Percentiles rank a stretch among this genome's conserved stretches.
Conservation (phyloP, 768 basidiomycete species). For the Lanmaoa pseudosensibilis region DNA sequence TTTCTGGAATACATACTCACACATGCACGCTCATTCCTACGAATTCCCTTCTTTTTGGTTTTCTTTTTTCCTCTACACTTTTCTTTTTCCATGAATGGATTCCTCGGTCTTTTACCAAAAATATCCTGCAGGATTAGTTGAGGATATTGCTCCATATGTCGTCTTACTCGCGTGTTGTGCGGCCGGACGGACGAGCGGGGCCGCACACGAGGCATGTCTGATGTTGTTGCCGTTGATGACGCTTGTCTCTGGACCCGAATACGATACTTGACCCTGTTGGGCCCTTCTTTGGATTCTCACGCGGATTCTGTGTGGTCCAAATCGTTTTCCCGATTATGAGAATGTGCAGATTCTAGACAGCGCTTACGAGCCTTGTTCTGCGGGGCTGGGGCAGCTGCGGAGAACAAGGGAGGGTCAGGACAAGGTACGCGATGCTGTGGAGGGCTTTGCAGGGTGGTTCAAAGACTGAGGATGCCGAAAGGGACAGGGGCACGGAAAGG, state of each 20-base stretch:
- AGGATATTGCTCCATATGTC: background rate
- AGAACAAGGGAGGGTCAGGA: background rate
- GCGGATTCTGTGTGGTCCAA: conserved; percentile 3
- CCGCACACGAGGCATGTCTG: background rate
- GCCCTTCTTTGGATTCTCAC: conserved; percentile 12
- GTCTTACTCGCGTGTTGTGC: background rate
- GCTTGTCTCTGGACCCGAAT: background rate
- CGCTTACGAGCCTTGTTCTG: conserved; percentile 6
- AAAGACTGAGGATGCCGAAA: background rate
- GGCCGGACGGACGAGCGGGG: background rate
- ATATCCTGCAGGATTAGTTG: background rate
- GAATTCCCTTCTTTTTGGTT: background rate
- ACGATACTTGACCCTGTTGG: conserved; percentile 4
- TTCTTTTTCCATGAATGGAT: conserved; percentile 17
- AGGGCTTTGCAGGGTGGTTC: background rate
- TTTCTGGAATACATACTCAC: conserved; percentile 29
- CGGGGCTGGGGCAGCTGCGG: background rate
- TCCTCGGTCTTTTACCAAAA: conserved; percentile 11
- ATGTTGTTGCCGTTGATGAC: background rate
- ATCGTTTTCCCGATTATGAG: conserved; percentile 17
- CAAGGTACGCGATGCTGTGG: conserved; percentile 17
- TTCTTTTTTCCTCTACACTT: background rate
- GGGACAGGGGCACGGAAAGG: background rate
- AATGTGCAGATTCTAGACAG: background rate
- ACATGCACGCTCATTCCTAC: conserved; percentile 33